Evolutionary conservation across 83 land plant species (phyloP), one percentile per base, ranked within the genome.

Genomic region (Picea abies): DNA sequence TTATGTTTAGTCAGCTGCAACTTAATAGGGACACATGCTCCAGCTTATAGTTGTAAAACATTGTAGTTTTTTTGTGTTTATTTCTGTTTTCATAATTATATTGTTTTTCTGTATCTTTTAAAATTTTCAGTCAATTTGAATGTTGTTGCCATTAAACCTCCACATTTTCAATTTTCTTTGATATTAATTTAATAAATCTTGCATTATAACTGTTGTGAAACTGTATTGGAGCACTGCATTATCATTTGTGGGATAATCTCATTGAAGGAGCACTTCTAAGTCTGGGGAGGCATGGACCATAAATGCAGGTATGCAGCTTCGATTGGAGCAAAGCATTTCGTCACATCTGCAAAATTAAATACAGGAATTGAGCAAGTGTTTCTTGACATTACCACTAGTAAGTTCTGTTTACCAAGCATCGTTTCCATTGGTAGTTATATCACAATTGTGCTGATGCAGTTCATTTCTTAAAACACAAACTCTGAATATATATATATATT

Each of bases 331-430:
- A 87, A 62, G 39, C 85, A 88, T 84, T 89, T 89, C 62, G 81
- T 89, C 29, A 89, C 91, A 49, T 89, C 91, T 23, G 91, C 91
- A 32, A 89, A 89, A 78, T 76, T 85, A 16, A 85, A 85, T 35
- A 67, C 83, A 73, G 91, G 91, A 62, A 89, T 89, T 60, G 91
- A 89, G 56, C 91, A 89, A 61, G 86, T 81, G 23, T 89, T 89
- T 61, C 76, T 84, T 79, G 91, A 89, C 79, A 82, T 85, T 63
- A 87, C 90, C 17, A 79, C 75, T 22, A 80, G 91, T 88, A 84
- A 88, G 90, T 85, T 62, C 4, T 49, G 19, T 75, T 39, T 56
- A 56, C 58, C 14, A 56, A 56, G 58, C 58, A 56, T 56, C 12
- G 58, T 56, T 56, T 56, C 58, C 15, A 56, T 10, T 44, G 76